Conservation (phyloP, 352 stramenopile species). For the Pythium monospermum region DNA sequence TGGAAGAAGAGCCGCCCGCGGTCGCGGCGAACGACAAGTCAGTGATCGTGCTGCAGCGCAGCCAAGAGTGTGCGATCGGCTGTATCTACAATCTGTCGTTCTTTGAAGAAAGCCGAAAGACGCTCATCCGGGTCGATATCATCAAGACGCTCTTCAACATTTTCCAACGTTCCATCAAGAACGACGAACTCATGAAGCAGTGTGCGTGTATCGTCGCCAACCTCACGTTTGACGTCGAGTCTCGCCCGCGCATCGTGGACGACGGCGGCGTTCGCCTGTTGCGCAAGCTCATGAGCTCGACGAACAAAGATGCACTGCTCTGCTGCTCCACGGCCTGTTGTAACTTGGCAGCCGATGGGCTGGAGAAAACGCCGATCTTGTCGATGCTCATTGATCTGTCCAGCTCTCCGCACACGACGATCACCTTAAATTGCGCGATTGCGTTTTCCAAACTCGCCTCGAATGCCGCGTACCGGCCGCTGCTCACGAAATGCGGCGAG, state of each 20-base stretch:
- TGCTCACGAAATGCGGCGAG: conserved; percentile 65
- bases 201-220: conserved; percentile 64
- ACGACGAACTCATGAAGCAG: conserved; percentile 62
- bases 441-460: conserved; percentile 74
- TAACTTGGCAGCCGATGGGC: conserved; percentile 61
- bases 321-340: conserved; percentile 73
- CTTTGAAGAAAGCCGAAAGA: conserved; percentile 51
- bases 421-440: conserved; percentile 72
- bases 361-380: conserved; percentile 66
- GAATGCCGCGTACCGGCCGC: conserved; percentile 39
- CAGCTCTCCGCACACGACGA: conserved; percentile 45
- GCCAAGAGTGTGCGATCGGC: conserved; percentile 64
- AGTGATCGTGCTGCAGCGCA: conserved; percentile 39
- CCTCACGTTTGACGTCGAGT: conserved; percentile 68
- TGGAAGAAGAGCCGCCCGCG: conserved; percentile 41
- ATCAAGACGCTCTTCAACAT: conserved; percentile 60
- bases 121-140: conserved; percentile 52
- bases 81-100: conserved; percentile 84
- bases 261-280: conserved; percentile 60
- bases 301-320: conserved; percentile 54
- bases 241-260: conserved; percentile 48
- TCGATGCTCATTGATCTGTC: conserved; percentile 82
- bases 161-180: conserved; percentile 61
- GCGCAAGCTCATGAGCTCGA: conserved; percentile 60
- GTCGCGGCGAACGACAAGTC: conserved; percentile 35